Evolutionary conservation across 495 filamentous ascomycete genomes (phyloP).

Genomic region (Aspergillus bertholletiae): DNA sequence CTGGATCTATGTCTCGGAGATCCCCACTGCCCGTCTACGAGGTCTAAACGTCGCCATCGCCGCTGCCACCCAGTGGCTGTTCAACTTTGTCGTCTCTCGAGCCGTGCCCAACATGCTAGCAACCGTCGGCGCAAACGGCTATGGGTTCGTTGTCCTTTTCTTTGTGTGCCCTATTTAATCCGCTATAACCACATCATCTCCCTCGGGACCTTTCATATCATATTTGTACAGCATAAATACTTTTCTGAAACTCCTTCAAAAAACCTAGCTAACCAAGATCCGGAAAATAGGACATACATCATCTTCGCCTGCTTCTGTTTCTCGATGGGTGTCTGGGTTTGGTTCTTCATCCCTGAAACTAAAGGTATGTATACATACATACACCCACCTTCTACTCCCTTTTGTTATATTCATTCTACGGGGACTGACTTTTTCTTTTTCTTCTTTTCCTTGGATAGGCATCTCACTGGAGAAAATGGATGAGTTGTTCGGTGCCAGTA

Average conservation of each 20-base stretch:
- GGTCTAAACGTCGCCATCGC: conserved; percentile 65
- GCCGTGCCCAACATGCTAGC: conserved; percentile 43
- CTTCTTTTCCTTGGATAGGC: conserved; percentile 13
- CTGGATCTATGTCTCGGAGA: conserved; percentile 75
- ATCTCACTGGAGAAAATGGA: conserved; percentile 48
- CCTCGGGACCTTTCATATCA: no score
- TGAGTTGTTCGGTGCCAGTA: conserved; percentile 50
- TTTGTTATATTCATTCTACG: no score
- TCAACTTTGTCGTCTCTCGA: conserved; percentile 38
- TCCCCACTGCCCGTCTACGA: conserved; percentile 65
- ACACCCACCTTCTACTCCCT: no score
- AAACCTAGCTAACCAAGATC: conserved; percentile 9
- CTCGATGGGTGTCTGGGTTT: conserved; percentile 63
- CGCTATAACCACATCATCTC: conserved; percentile 29
- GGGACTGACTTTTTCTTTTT: no score
- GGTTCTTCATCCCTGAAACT: conserved; percentile 72
- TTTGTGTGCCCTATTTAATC: not conserved
- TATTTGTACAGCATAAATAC: no score
- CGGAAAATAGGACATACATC: conserved; percentile 29
- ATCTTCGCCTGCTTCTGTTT: conserved; percentile 57
- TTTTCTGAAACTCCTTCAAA: no score
- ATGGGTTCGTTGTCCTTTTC: conserved; percentile 36
- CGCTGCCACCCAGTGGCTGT: conserved; percentile 59
- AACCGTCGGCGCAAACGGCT: conserved; percentile 59
- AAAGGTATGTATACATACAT: conserved; percentile 63